Evolutionary conservation across 2,329 filamentous ascomycete genomes (phyloP), one percentile per base, ranked within the genome.

Genomic region (Monosporascus sp.): DNA sequence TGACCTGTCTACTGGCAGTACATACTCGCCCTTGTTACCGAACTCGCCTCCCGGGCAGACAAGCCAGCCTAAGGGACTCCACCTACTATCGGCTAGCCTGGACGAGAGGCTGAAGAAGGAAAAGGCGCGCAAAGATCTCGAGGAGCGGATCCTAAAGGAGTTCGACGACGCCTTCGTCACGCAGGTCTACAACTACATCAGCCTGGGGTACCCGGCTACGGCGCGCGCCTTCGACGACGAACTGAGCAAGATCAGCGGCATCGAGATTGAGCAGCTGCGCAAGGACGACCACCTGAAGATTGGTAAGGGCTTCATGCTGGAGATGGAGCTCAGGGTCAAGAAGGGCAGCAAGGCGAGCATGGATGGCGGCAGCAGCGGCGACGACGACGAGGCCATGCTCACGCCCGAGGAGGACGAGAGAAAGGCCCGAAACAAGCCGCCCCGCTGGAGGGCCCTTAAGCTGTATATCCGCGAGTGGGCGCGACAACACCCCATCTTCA

Each of bases 101-200:
- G 75, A 81, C 50, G 78, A 81, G 57, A 73, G 74, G 18, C 66
- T 81, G 17, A 71, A 70, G 53, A 70, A 73, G 53, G 78, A 80
- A 58, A 79, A 79, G 64, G 74, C 69, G 6, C 70, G 71, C 14
- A 75, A 72, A 17, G 78, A 82, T 60, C 70, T 71, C 1, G 73
- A 81, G 57, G 78, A 80, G 49, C 77, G 78, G 61, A 81, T 84
- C 54, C 66, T 72, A 4, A 70, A 71, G 50, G 91, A 96, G 69
- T 96, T 94, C 63, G 78, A 86, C 55, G 90, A 96, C 67, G 77
- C 77, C 3, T 96, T 97, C 67, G 84, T 97, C 52, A 96, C 92
- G 0, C 93, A 97, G 70, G 92, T 97, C 7, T 97, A 95, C 78
- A 97, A 97, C 70, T 97, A 97, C 70, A 79, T 97, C 17, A 96